Percentiles rank a stretch among this genome's conserved stretches.
phyloP scores from a whole-genome alignment of 768 basidiomycete genomes.

The Boletus sp. region DNA sequence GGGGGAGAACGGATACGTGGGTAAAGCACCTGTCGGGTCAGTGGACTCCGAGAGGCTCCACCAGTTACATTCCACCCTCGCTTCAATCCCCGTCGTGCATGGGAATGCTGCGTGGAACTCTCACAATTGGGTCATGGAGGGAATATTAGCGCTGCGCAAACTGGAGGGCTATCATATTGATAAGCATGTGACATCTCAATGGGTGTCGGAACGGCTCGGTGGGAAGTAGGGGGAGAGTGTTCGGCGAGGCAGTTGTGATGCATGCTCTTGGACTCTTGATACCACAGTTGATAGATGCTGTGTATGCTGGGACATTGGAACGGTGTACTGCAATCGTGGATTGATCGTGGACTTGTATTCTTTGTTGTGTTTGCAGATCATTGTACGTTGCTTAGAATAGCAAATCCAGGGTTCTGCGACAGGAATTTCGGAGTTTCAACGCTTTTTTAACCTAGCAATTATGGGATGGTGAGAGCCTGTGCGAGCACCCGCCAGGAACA shows the following conservation, averaged over 20 bases:
- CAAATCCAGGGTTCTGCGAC: slow-evolving; percentile 6
- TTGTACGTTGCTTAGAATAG: slow-evolving; percentile 10
- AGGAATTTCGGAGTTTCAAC: slow-evolving; percentile 15
- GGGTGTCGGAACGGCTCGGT: slow-evolving; percentile 29
- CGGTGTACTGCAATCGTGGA: slow-evolving; percentile 11
- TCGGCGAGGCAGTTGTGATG: slow-evolving; percentile 4
- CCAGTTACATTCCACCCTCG: slow-evolving; percentile 28
- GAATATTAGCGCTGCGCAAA: slow-evolving; percentile 27
- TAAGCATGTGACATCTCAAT: slow-evolving; percentile 29
- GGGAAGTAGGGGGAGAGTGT: slow-evolving; percentile 20
- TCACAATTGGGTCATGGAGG: slow-evolving; percentile 34
- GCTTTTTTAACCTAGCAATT: slow-evolving; percentile 19
- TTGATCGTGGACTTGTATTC: slow-evolving; percentile 24
- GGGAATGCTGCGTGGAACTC: slow-evolving; percentile 30
- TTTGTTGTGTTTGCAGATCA: slow-evolving; percentile 15
- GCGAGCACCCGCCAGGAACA: slow-evolving; percentile 5
- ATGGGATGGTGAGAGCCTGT: slow-evolving; percentile 6
- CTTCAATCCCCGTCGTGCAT: slow-evolving; percentile 23
- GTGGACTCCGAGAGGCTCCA: slow-evolving; percentile 32
- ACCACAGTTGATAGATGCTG: slow-evolving; percentile 18
- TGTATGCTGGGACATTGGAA: slow-evolving; percentile 23
- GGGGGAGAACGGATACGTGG: slow-evolving; percentile 29
- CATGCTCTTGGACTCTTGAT: slow-evolving; percentile 19
- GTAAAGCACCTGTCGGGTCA: slow-evolving; percentile 22
- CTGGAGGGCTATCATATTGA: slow-evolving; percentile 30